Conservation (phyloP, 2,329 filamentous ascomycete species). For the Xylariales sp. region DNA sequence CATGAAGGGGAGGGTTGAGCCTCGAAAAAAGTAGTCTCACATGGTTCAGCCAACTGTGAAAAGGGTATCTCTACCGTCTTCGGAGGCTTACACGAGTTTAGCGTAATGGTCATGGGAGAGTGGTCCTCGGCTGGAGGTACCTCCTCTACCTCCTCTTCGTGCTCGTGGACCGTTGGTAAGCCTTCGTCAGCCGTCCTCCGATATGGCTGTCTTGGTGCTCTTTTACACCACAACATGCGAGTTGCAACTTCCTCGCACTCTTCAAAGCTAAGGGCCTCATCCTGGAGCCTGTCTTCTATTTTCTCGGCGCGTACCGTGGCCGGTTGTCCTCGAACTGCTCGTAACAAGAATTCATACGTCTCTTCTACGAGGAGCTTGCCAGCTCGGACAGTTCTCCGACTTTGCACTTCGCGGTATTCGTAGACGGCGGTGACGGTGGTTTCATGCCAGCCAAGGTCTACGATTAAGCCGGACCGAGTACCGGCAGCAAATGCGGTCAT, state of each 20-base stretch:
- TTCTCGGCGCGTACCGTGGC: conserved; percentile 41
- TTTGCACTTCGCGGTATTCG: conserved; percentile 85
- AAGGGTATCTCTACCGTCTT: conserved; percentile 74
- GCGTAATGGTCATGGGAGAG: conserved; percentile 56
- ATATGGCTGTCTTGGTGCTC: conserved; percentile 48
- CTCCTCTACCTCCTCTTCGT: conserved; percentile 64
- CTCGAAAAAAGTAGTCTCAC: conserved; percentile 80
- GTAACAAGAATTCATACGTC: conserved; percentile 72
- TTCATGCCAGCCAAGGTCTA: conserved; percentile 94
- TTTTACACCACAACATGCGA: conserved; percentile 82
- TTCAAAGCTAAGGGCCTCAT: conserved; percentile 71
- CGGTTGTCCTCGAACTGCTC: conserved; percentile 51
- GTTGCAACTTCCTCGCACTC: conserved; percentile 84
- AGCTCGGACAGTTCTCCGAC: conserved; percentile 76
- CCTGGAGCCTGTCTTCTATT: conserved; percentile 47
- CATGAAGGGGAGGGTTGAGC: conserved; percentile 61
- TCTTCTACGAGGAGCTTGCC: conserved; percentile 77
- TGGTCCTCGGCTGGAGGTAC: conserved; percentile 50
- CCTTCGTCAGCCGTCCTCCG: conserved; percentile 50
- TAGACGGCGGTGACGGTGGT: conserved; percentile 87
- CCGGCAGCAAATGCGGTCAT: conserved; percentile 83
- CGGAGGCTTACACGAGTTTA: conserved; percentile 62
- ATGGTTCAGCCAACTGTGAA: conserved; percentile 76
- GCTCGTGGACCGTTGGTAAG: conserved; percentile 66
- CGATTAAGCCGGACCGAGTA: conserved; percentile 83